These are phyloP conservation scores for Dothistroma pini DNA, from an alignment of 2,329 filamentous ascomycete species.

Conservation along the genomic window DNA sequence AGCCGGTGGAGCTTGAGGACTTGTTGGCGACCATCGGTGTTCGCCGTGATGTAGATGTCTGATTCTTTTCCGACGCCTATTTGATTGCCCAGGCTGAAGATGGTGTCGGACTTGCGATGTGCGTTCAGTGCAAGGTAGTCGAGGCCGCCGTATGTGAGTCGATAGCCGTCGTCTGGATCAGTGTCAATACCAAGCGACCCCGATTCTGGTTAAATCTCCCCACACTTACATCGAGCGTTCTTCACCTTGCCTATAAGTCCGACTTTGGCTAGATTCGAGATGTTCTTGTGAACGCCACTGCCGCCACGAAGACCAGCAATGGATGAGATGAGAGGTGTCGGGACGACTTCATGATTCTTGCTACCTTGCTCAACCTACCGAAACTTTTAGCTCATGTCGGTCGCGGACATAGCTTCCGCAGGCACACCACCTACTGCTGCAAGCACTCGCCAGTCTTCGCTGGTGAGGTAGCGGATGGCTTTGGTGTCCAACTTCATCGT, in stretches of 20 bases:
- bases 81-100: conserved; percentile 91
- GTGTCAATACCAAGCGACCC: background rate
- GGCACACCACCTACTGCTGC: conserved; percentile 64
- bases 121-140: conserved; percentile 96
- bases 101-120: conserved; percentile 70
- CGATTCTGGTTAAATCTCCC: background rate
- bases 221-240: conserved; percentile 70
- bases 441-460: conserved; percentile 93
- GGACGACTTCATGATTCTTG: conserved; percentile 96
- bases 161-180: conserved; percentile 78
- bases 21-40: conserved; percentile 68
- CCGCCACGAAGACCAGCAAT: conserved; percentile 72
- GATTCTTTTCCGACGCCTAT: conserved; percentile 97
- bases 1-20: conserved; percentile 96
- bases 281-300: conserved; percentile 76
- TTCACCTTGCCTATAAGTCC: conserved; percentile 89
- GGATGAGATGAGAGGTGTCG: conserved; percentile 81
- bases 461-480: conserved; percentile 83
- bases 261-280: conserved; percentile 86
- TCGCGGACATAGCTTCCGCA: conserved; percentile 5
- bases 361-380: conserved; percentile 83
- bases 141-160: conserved; percentile 91
- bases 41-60: conserved; percentile 91
- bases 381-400: conserved; percentile 18
- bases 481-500: conserved; percentile 93